Evolutionary conservation across 345 rosid genomes (phyloP).

Genomic region (Clausena lansium): DNA sequence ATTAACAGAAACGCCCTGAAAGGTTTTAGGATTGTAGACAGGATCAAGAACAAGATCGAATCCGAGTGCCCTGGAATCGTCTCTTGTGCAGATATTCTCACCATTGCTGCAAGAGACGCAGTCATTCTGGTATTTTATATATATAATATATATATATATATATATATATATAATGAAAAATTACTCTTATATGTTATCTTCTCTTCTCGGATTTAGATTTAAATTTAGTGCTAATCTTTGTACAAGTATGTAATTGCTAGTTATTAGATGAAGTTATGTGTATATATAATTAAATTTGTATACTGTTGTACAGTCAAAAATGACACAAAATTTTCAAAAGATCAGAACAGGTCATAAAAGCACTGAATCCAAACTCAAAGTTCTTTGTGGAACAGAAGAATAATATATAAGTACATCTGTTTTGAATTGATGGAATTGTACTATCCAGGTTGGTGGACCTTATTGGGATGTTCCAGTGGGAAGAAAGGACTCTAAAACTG

Average conservation of each 20-base stretch:
- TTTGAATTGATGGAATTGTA: background rate
- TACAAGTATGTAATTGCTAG: too few species aligned
- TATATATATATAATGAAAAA: background rate
- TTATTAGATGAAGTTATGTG: too few species aligned
- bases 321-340: too few species aligned
- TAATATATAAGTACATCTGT: background rate
- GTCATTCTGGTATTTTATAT: slow-evolving; percentile 53
- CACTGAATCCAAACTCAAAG: too few species aligned
- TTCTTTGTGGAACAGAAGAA: too few species aligned
- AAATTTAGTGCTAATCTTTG: too few species aligned
- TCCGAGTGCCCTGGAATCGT: slow-evolving; percentile 88
- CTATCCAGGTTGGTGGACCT: slow-evolving; percentile 81
- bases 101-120: slow-evolving; percentile 91
- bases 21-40: slow-evolving; percentile 69
- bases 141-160: background rate
- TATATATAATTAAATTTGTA: too few species aligned
- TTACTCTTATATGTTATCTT: too few species aligned
- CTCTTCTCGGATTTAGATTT: too few species aligned
- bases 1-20: slow-evolving; percentile 49
- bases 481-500: slow-evolving; percentile 86
- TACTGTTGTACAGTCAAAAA: too few species aligned
- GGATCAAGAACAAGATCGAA: slow-evolving; percentile 83
- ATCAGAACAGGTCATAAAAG: too few species aligned
- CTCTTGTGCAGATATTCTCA: slow-evolving; percentile 91
- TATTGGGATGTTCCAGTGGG: slow-evolving; percentile 94